A percentile compares a stretch with the other conserved stretches of the same genome.
These are phyloP conservation scores for Pythium oligandrum DNA, from an alignment of 352 stramenopile species.

Conservation along the genomic window DNA sequence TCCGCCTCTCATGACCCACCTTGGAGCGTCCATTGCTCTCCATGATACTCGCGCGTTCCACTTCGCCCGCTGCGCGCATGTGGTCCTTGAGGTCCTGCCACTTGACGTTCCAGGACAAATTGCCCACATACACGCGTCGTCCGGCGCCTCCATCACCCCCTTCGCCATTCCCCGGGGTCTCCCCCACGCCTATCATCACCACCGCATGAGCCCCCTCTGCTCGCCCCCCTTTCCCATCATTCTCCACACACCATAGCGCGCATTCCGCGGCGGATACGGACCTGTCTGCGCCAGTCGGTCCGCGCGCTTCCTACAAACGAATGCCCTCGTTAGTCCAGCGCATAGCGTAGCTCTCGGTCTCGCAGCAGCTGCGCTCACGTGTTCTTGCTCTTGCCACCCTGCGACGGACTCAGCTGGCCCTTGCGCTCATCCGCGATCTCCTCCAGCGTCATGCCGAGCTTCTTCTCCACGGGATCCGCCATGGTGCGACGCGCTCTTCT, in stretches of 20 bases:
- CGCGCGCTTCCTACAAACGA: slow-evolving; percentile 47
- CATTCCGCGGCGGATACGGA: slow-evolving; percentile 37
- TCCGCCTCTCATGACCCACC: slow-evolving; percentile 23
- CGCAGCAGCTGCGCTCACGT: slow-evolving; percentile 26
- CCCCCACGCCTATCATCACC: too few species aligned
- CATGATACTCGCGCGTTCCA: slow-evolving; percentile 60
- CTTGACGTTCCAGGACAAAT: slow-evolving; percentile 83
- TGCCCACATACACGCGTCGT: slow-evolving; percentile 80
- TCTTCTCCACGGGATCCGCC: slow-evolving; percentile 49
- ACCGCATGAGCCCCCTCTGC: too few species aligned
- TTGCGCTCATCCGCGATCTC: slow-evolving; percentile 58
- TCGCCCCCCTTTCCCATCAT: too few species aligned
- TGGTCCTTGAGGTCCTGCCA: slow-evolving; percentile 81
- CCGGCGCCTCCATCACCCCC: slow-evolving; percentile 4
- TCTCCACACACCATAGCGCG: slow-evolving; percentile 16
- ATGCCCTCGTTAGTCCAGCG: too few species aligned
- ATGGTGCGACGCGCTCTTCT: neutral
- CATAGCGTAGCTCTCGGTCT: too few species aligned
- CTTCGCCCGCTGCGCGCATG: slow-evolving; percentile 65
- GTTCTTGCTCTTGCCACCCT: slow-evolving; percentile 45
- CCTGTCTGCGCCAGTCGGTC: slow-evolving; percentile 51
- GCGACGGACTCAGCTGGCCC: slow-evolving; percentile 11
- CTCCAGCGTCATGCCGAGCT: slow-evolving; percentile 68
- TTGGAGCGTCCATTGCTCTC: slow-evolving; percentile 74
- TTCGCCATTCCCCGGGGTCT: too few species aligned